Evolutionary conservation across 202 grass and related monocot species (phyloP).

Genomic region (Panicum virgatum): DNA sequence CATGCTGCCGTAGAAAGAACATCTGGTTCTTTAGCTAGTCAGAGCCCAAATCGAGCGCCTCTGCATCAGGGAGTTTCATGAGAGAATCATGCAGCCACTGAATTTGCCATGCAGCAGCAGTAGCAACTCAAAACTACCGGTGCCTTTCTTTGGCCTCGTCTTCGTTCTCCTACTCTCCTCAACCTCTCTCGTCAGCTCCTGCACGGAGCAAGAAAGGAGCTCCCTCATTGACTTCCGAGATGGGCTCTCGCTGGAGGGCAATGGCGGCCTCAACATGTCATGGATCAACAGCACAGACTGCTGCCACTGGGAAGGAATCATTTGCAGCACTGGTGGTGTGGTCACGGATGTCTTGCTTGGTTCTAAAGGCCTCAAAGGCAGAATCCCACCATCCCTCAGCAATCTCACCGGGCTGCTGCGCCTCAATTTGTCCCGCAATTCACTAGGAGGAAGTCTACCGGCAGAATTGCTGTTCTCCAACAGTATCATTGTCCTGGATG

Average conservation of each 20-base stretch:
- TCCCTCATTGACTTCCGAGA: slow-evolving; percentile 60
- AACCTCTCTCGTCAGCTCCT: slow-evolving; percentile 29
- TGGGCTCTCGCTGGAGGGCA: slow-evolving; percentile 23
- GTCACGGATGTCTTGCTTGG: slow-evolving; percentile 50
- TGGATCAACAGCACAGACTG: slow-evolving; percentile 64
- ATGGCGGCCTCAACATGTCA: slow-evolving; percentile 39
- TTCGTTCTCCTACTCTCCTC: slow-evolving; percentile 36
- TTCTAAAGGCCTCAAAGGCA: slow-evolving; percentile 53
- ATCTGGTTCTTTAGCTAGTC: slow-evolving; percentile 8
- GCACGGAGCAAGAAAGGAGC: slow-evolving; percentile 62
- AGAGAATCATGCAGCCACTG: slow-evolving; percentile 46
- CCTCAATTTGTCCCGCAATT: slow-evolving; percentile 69
- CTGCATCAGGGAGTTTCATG: slow-evolving; percentile 33
- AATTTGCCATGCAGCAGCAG: slow-evolving; percentile 22
- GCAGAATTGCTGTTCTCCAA: slow-evolving; percentile 49
- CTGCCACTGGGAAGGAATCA: slow-evolving; percentile 70
- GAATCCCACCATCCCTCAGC: slow-evolving; percentile 43
- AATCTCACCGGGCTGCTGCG: slow-evolving; percentile 54
- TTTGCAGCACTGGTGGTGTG: slow-evolving; percentile 30
- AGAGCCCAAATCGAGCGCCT: slow-evolving; percentile 24
- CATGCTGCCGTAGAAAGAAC: slow-evolving; percentile 25
- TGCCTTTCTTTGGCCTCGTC: not conserved
- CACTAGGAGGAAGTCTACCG: slow-evolving; percentile 41
- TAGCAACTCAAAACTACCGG: slow-evolving; percentile 15
- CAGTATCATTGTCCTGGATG: slow-evolving; percentile 52